These are phyloP conservation scores for Colletotrichum sidae DNA, from an alignment of 2,329 filamentous ascomycete species.

Conservation along the genomic window DNA sequence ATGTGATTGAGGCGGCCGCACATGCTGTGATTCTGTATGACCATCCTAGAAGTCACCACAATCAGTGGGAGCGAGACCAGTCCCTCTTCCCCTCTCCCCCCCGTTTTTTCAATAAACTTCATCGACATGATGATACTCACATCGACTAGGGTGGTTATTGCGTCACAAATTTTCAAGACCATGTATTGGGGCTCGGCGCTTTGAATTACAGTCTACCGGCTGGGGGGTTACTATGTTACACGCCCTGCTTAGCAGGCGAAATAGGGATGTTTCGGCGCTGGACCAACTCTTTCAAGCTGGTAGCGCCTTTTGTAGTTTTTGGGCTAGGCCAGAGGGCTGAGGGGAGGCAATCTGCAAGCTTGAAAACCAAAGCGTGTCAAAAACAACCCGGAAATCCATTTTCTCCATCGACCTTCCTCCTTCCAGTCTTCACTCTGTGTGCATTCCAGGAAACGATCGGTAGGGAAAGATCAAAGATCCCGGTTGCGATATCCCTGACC, in stretches of 20 bases:
- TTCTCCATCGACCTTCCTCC: slow-evolving; percentile 21
- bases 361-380: slow-evolving; percentile 32
- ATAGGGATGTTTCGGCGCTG: slow-evolving; percentile 13
- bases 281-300: slow-evolving; percentile 11
- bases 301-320: slow-evolving; percentile 23
- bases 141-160: no score
- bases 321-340: slow-evolving; percentile 21
- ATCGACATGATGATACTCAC: background rate
- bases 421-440: slow-evolving; percentile 28
- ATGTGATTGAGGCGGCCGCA: no score
- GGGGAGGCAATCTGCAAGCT: slow-evolving; percentile 30
- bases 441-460: slow-evolving; percentile 22
- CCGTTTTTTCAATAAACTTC: no score
- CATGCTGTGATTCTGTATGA: no score
- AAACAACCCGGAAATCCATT: slow-evolving; percentile 31
- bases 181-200: slow-evolving; percentile 30
- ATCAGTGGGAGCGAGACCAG: no score
- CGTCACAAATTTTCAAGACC: background rate
- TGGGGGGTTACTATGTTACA: slow-evolving; percentile 33
- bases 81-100: no score
- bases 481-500: slow-evolving; percentile 3
- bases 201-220: slow-evolving; percentile 29
- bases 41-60: no score
- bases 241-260: slow-evolving; percentile 27
- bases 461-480: slow-evolving; percentile 27